Evolutionary conservation across 495 filamentous ascomycete genomes (phyloP).

Genomic region (Penicillium daleae): DNA sequence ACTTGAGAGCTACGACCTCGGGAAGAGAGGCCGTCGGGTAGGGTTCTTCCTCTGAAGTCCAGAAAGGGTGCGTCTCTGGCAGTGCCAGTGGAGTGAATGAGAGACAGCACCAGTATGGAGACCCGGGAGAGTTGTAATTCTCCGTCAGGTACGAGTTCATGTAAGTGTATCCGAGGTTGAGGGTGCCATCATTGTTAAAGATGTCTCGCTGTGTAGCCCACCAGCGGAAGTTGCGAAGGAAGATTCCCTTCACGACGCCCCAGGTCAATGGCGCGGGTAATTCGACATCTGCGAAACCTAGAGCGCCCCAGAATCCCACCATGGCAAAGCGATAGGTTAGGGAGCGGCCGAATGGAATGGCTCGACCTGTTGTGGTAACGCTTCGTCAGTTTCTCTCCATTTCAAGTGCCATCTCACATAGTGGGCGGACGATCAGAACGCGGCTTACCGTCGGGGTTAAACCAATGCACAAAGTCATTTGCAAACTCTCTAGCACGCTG

Average conservation of each 20-base stretch:
- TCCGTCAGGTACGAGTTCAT: conserved; percentile 76
- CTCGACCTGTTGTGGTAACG: conserved; percentile 33
- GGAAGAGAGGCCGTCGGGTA: conserved; percentile 59
- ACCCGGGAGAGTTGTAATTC: conserved; percentile 79
- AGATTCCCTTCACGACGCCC: conserved; percentile 77
- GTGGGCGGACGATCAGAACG: no score
- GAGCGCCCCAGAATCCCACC: conserved; percentile 78
- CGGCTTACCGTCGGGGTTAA: conserved; percentile 62
- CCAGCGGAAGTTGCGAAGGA: conserved; percentile 75
- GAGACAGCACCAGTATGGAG: conserved; percentile 52
- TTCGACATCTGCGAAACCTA: conserved; percentile 74
- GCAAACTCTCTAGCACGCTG: conserved; percentile 66
- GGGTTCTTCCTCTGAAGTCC: conserved; percentile 63
- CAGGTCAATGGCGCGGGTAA: conserved; percentile 70
- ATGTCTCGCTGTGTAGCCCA: conserved; percentile 76
- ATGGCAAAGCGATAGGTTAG: conserved; percentile 82
- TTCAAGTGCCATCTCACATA: no score
- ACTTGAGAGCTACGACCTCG: conserved; percentile 57
- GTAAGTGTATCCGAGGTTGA: conserved; percentile 78
- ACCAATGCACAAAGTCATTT: conserved; percentile 74
- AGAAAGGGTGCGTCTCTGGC: conserved; percentile 21
- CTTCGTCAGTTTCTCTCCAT: background rate
- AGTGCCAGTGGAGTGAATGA: conserved; percentile 69
- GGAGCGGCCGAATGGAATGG: conserved; percentile 75
- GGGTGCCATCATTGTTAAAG: conserved; percentile 70